Base-by-base conservation (phyloP, 169 alveolate genomes). In the Besnoitia besnoiti region DNA sequence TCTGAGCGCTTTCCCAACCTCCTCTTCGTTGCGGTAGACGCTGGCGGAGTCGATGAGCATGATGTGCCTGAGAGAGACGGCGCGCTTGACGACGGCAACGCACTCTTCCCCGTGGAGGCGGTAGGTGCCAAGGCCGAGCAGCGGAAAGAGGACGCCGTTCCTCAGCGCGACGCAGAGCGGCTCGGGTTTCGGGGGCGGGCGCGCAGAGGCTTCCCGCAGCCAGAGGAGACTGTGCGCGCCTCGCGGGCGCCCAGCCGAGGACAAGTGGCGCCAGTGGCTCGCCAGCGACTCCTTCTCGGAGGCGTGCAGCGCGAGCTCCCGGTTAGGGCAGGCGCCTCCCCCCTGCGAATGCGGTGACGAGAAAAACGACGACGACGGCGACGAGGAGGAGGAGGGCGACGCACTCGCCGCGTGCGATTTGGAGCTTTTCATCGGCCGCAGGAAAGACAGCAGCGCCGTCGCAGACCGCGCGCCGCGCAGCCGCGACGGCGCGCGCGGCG, bases 61-160 rank as follows among this genome's bases (percentile, higher is more conserved):
- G 85, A 73, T 51, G n/a, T 77, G 61, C 30, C 87, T 3, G 12
- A 77, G 33, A 3, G 87, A 19, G n/a, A 35, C 87, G 44, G 87
- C 87, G 40, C 49, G 49, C 55, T 42, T 4, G 55, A 77, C 87
- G n/a, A 30, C 59, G 8, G n/a, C 39, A 51, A 77, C 40, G 59
- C 87, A 77, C 21, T 77, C 87, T 3, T 90, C 90, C 7, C 93
- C 93, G 40, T 62, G 90, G 5, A 90, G 85, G 30, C 93, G 90
- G 90, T 87, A 90, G 0, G 93, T 90, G 14, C 93, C 93, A n/a
- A 90, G 85, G 37, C 93, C 93, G 19, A 90, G 80, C 0, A 90
- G 40, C 39, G 93, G 93, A 50, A 90, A 50, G 37, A 42, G 77
- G 30, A 90, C 93, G 4, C 93, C 93, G 47, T 90, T 90, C 50